These are phyloP conservation scores for Litsea cubeba DNA, from an alignment of 164 flowering plant genomes.

Conservation along the genomic window DNA sequence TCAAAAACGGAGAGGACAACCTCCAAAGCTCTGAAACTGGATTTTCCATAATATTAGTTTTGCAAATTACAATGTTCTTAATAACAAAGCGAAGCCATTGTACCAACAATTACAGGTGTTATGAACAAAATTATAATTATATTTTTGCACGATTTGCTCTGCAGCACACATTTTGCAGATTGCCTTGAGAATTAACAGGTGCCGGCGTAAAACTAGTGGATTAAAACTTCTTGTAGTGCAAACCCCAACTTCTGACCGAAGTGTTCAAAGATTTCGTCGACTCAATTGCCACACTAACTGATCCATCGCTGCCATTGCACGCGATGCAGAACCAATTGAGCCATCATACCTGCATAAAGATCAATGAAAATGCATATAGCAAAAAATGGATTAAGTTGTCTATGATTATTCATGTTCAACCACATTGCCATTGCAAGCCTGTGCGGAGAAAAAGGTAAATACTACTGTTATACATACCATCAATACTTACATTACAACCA, in stretches of 20 bases:
- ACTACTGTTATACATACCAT: not conserved
- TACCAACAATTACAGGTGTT: no score
- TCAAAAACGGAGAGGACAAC: no score
- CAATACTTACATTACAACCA: slow-evolving; percentile 67
- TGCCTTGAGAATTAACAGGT: no score
- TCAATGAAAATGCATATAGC: not conserved
- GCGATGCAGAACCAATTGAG: slow-evolving; percentile 77
- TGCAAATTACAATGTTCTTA: no score
- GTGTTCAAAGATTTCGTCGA: slow-evolving; percentile 40
- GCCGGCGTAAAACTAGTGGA: no score
- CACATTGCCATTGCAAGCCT: not conserved
- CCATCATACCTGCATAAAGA: slow-evolving; percentile 66
- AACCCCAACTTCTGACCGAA: not conserved
- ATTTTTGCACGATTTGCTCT: no score
- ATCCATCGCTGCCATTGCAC: slow-evolving; percentile 78
- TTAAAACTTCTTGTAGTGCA: not conserved
- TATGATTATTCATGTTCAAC: not conserved
- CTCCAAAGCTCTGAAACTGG: no score
- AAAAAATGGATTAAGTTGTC: not conserved
- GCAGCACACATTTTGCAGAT: no score
- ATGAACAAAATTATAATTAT: no score
- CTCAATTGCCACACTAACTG: slow-evolving; percentile 57
- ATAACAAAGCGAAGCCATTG: no score
- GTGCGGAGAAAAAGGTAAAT: not conserved
- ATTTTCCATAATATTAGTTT: no score